Evolutionary conservation across 805 yeast genomes (phyloP).

Genomic region (Jamesozyma lodderae): DNA sequence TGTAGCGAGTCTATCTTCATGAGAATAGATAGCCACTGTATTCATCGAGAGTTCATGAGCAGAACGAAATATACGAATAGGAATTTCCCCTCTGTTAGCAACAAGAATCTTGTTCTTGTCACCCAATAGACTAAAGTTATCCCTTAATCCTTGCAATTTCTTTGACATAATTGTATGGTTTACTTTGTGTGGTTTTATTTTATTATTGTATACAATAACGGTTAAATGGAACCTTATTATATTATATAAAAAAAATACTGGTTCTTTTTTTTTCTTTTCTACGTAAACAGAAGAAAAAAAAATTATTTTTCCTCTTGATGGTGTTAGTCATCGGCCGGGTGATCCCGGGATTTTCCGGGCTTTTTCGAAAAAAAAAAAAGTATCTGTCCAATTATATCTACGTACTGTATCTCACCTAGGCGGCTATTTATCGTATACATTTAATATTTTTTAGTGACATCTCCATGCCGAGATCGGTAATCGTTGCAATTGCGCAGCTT

Average conservation of each 20-base stretch:
- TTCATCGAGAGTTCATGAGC: slow-evolving; percentile 97
- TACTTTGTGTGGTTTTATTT: background rate
- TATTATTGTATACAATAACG: too few relatives aligned
- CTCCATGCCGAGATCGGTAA: slow-evolving; percentile 43
- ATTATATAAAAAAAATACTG: too few relatives aligned
- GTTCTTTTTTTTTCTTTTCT: too few relatives aligned
- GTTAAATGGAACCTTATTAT: too few relatives aligned
- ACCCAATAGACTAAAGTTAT: slow-evolving; percentile 31
- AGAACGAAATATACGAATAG: slow-evolving; percentile 84
- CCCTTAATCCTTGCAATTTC: slow-evolving; percentile 27
- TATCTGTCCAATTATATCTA: background rate
- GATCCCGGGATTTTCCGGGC: too few relatives aligned
- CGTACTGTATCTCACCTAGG: too few relatives aligned
- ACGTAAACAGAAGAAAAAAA: too few relatives aligned
- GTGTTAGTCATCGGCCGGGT: too few relatives aligned
- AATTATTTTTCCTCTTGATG: too few relatives aligned
- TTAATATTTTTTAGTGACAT: slow-evolving; percentile 5
- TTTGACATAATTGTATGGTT: slow-evolving; percentile 1
- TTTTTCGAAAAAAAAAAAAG: background rate
- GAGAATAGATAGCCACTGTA: slow-evolving; percentile 93
- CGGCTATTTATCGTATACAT: too few relatives aligned
- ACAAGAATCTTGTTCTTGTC: slow-evolving; percentile 53
- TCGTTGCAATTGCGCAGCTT: slow-evolving; percentile 56
- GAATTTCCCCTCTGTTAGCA: slow-evolving; percentile 81
- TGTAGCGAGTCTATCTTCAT: slow-evolving; percentile 90